Conservation (phyloP, 805 yeast genomes). For the Kodamaea neixiangensis region DNA sequence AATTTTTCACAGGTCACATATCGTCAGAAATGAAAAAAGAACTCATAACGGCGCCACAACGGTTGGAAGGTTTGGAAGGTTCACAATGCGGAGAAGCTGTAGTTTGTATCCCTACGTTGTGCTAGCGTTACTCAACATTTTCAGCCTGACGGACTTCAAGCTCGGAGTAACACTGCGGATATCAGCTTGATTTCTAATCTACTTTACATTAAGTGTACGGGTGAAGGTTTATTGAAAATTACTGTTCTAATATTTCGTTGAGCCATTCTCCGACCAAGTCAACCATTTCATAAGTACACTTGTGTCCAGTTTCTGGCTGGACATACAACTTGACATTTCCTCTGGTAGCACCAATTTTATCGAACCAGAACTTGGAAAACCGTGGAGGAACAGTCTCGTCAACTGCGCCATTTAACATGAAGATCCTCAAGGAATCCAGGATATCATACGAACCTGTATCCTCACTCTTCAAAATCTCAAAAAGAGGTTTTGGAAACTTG, state of each 20-base stretch:
- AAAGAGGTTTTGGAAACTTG: neutral
- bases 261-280: constrained; percentile 6
- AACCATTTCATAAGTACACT: constrained; percentile 5
- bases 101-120: too few species aligned
- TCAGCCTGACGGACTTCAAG: too few species aligned
- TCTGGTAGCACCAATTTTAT: neutral
- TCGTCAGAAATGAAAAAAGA: neutral
- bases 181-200: too few species aligned
- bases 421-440: neutral
- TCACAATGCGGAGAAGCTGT: neutral
- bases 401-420: constrained; percentile 3
- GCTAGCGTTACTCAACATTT: neutral
- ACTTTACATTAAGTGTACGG: too few species aligned
- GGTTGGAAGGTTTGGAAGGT: neutral
- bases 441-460: neutral
- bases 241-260: neutral
- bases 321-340: neutral
- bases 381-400: constrained; percentile 5
- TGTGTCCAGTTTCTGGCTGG: constrained; percentile 1
- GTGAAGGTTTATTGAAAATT: too few species aligned
- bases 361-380: neutral
- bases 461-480: neutral
- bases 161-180: too few species aligned
- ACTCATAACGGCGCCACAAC: neutral
- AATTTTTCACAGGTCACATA: too few species aligned